Conservation (phyloP, 129 eudicot genomes). For the Calendula officinalis region DNA sequence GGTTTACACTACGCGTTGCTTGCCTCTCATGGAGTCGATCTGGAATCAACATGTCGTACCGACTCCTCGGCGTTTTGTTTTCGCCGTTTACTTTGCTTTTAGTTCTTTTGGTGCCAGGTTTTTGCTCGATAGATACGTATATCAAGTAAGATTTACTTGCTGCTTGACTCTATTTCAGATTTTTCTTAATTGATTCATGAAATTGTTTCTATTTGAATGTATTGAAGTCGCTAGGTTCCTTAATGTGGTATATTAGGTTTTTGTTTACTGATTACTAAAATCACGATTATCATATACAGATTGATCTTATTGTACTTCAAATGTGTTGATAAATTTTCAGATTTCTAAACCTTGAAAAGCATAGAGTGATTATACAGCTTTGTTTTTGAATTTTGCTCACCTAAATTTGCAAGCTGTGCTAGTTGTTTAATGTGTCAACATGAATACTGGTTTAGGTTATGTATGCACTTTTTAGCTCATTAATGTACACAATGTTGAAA, state of each 20-base stretch:
- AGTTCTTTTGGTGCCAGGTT: constrained; percentile 62
- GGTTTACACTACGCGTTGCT: constrained; percentile 9
- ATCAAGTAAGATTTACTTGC: constrained; percentile 56
- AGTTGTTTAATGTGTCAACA: neutral
- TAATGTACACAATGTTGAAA: constrained; percentile 1
- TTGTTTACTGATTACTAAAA: neutral
- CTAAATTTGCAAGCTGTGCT: no score
- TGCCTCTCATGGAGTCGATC: constrained; percentile 63
- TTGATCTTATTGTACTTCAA: no score
- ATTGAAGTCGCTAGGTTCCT: neutral
- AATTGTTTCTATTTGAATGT: neutral
- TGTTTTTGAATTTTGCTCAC: no score
- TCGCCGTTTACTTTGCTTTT: constrained; percentile 61
- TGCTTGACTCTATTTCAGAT: constrained; percentile 4
- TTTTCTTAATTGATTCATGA: neutral
- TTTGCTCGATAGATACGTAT: constrained; percentile 70
- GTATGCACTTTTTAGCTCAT: neutral
- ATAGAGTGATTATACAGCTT: no score
- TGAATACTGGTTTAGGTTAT: neutral
- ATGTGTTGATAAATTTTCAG: no score
- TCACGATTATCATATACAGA: neutral
- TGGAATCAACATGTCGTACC: constrained; percentile 47
- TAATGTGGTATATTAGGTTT: neutral
- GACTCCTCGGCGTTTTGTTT: constrained; percentile 47
- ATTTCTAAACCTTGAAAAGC: no score